phyloP scores from a whole-genome alignment of 169 alveolate genomes.

The Amoebophrya sp. region DNA sequence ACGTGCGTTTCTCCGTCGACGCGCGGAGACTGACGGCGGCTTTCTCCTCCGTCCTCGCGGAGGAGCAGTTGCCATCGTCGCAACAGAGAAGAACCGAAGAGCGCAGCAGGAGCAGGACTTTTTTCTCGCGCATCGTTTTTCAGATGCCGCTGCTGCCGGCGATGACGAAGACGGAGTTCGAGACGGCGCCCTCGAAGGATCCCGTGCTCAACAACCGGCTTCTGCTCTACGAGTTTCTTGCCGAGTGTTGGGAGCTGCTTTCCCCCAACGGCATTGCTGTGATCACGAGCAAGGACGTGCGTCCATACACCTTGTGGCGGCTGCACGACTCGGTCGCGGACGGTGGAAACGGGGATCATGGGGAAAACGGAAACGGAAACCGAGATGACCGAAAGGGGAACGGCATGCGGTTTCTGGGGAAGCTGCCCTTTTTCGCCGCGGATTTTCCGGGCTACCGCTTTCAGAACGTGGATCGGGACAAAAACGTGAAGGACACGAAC shows the following conservation, averaged over 20 bases:
- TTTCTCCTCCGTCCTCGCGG: no score
- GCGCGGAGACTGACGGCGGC: background rate
- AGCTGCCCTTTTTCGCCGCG: background rate
- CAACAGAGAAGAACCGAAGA: no score
- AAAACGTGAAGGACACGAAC: background rate
- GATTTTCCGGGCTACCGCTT: background rate
- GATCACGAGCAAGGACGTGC: background rate
- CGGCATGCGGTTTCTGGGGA: background rate
- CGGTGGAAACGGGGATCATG: no score
- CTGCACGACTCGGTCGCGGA: no score
- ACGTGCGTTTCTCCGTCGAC: background rate
- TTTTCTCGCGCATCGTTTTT: background rate
- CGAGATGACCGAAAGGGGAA: background rate
- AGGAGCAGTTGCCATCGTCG: no score
- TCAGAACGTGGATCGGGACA: background rate
- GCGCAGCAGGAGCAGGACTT: no score
- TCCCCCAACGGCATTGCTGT: background rate
- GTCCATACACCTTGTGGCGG: background rate
- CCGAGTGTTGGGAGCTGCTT: background rate
- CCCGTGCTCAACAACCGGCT: background rate
- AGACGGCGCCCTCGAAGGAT: background rate
- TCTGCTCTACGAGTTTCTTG: background rate
- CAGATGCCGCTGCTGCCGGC: background rate
- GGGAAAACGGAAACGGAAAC: no score
- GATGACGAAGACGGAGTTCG: background rate